Conservation (phyloP, 2,329 filamentous ascomycete species). For the Botrytis cinerea region DNA sequence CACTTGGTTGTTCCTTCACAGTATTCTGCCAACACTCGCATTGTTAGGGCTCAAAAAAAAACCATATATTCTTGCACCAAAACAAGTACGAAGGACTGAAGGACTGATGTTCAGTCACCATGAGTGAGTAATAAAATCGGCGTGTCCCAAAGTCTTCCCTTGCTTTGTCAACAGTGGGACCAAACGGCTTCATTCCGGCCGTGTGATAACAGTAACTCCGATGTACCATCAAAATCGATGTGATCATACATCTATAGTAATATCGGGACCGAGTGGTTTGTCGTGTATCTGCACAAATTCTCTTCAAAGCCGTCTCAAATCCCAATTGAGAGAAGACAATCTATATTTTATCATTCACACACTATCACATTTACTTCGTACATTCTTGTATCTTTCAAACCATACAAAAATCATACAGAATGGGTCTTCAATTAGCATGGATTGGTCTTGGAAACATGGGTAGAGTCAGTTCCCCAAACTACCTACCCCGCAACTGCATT, state of each 20-base stretch:
- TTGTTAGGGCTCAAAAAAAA: neutral
- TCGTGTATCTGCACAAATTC: neutral
- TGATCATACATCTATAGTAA: neutral
- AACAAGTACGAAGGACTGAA: neutral
- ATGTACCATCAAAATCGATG: neutral
- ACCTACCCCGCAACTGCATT: neutral
- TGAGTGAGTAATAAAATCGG: neutral
- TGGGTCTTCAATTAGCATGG: conserved; percentile 68
- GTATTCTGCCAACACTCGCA: neutral
- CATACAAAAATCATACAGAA: conserved; percentile 39
- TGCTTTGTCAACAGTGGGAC: neutral
- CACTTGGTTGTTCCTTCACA: neutral
- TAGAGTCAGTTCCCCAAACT: conserved; percentile 54
- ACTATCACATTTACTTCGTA: neutral
- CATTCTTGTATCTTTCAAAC: neutral
- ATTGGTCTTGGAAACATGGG: conserved; percentile 90
- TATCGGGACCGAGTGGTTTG: neutral
- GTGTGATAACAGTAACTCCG: conserved; percentile 1
- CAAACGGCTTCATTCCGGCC: neutral
- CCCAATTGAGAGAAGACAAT: too few species aligned
- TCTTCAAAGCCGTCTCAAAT: neutral
- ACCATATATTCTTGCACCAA: neutral
- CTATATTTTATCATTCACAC: neutral
- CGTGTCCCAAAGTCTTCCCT: neutral
- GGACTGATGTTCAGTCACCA: neutral